Evolutionary conservation across 2,329 filamentous ascomycete genomes (phyloP), one percentile per base, ranked within the genome.

Genomic region (Phaeosphaeriaceae sp.): DNA sequence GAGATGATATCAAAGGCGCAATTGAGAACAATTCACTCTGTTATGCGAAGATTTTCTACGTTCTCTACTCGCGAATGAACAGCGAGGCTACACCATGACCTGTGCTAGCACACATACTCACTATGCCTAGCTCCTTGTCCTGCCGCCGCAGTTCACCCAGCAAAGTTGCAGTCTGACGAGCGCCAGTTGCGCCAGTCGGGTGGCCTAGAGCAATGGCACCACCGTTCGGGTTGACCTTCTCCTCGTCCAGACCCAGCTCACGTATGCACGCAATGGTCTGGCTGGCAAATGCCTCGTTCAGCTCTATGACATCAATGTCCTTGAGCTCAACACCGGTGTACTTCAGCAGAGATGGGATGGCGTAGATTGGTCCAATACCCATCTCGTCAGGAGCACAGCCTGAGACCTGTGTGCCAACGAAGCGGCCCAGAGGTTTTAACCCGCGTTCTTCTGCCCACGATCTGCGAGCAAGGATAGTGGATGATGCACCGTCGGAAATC

Each of bases 281-380:
- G 58, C 91, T 95, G 33, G 93, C 94, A 72, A 98, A 98, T 1
- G 95, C 94, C 84, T 98, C 94, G 81, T 98, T 98, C 74, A 99
- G 80, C 85, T 98, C 94, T 67, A 94, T 84, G 48, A 98, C 85
- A 74, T 98, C 95, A 60, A 95, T 86, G 71, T 98, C 94, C 58
- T 89, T 86, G 54, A 96, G 83, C 33, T 85, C 87, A 60, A 98
- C 80, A 77, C 89, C 87, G 82, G 89, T 88, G 81, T 94, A 90
- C 73, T 82, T 81, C 49, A 97, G 86, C 48, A 98, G 86, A 85
- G 97, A 97, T 61, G 86, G 86, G 61, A 89, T 87, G n/a, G 86
- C 86, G 57, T 84, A 80, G 51, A 88, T 88, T 44, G 91, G 91
- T 53, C 91, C 91, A 66, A 97, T 97, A 61, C 94, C 95, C 95